These are phyloP conservation scores for Brassica hybrid DNA, from an alignment of 441 rosid genomes.

Conservation along the genomic window DNA sequence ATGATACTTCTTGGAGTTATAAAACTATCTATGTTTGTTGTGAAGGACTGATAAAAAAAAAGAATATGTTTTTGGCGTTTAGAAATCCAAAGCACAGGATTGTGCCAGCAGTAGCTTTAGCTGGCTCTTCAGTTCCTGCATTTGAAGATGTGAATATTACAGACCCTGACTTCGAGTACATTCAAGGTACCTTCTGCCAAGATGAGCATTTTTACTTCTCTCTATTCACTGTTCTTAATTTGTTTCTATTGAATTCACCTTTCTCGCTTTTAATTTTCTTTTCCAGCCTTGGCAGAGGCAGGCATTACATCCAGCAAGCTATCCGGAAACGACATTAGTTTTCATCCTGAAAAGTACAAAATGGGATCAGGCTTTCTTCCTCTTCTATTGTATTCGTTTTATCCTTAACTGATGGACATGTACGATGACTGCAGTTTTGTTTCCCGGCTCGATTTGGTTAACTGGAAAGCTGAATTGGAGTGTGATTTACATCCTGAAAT, in stretches of 20 bases:
- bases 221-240: not conserved
- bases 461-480: constrained; percentile 89
- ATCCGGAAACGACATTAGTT: constrained; percentile 36
- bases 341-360: constrained; percentile 71
- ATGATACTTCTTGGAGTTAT: constrained; percentile 4
- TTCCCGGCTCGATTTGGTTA: constrained; percentile 72
- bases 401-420: not conserved
- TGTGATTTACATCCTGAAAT: constrained; percentile 55
- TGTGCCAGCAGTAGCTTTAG: constrained; percentile 62
- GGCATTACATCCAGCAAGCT: constrained; percentile 80
- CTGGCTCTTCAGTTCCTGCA: constrained; percentile 66
- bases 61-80: not conserved
- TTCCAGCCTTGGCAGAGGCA: constrained; percentile 85
- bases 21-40: not conserved
- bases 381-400: constrained; percentile 4
- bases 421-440: constrained; percentile 61
- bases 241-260: not conserved
- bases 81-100: constrained; percentile 81
- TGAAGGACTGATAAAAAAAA: too few relatives aligned
- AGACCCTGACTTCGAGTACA: constrained; percentile 70
- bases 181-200: constrained; percentile 61
- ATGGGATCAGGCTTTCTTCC: not conserved
- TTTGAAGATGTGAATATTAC: constrained; percentile 73
- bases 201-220: not conserved
- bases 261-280: constrained; percentile 1